Percentiles rank a stretch among this genome's conserved stretches.
These are phyloP conservation scores for Aspergillus kassunensis DNA, from an alignment of 495 filamentous ascomycete genomes.

Conservation along the genomic window DNA sequence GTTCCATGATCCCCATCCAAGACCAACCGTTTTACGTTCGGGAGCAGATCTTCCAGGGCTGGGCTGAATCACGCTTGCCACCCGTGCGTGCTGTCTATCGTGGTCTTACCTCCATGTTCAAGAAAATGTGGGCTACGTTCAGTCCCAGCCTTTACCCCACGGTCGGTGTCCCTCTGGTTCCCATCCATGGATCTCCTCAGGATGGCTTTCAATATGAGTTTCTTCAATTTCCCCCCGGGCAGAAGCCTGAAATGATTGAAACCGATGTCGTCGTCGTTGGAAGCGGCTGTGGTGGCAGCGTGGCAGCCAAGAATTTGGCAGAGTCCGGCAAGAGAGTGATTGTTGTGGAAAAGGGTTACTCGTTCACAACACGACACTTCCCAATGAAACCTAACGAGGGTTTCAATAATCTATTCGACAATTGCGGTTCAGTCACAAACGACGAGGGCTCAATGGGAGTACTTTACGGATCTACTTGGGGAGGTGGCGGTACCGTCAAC, in stretches of 20 bases:
- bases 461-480: slow-evolving; percentile 71
- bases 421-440: slow-evolving; percentile 45
- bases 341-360: slow-evolving; percentile 78
- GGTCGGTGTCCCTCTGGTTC: slow-evolving; percentile 59
- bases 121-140: slow-evolving; percentile 55
- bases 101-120: slow-evolving; percentile 50
- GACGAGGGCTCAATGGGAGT: slow-evolving; percentile 63
- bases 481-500: slow-evolving; percentile 83
- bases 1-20: slow-evolving; percentile 57
- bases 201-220: slow-evolving; percentile 54
- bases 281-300: slow-evolving; percentile 82
- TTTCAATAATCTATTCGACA: slow-evolving; percentile 60
- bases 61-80: slow-evolving; percentile 54
- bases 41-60: slow-evolving; percentile 55
- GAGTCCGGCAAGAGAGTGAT: slow-evolving; percentile 70
- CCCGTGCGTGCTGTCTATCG: slow-evolving; percentile 56
- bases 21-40: slow-evolving; percentile 58
- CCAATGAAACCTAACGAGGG: slow-evolving; percentile 64
- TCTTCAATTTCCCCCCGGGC: slow-evolving; percentile 44
- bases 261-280: slow-evolving; percentile 84
- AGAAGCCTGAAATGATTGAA: slow-evolving; percentile 54
- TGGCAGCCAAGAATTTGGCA: slow-evolving; percentile 75
- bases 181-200: slow-evolving; percentile 56
- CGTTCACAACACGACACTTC: slow-evolving; percentile 66
- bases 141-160: slow-evolving; percentile 54